Percentiles rank a stretch among this genome's conserved stretches.
These are phyloP conservation scores for Starmerella davenportii DNA, from an alignment of 805 yeast species.

Conservation along the genomic window DNA sequence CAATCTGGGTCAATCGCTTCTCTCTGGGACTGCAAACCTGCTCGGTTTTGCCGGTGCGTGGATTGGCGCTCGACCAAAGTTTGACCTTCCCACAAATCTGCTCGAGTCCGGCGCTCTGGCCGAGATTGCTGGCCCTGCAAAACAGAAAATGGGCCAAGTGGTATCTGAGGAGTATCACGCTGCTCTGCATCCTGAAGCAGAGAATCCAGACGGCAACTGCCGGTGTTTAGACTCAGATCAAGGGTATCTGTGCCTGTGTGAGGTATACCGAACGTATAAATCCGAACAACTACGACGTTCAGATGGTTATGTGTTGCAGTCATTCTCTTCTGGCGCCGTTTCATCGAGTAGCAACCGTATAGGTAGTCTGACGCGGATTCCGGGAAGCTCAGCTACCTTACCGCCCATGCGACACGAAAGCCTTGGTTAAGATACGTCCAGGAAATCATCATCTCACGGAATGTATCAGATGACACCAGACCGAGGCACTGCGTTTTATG, in stretches of 20 bases:
- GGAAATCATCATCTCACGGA: no score
- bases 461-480: no score
- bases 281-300: no score
- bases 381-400: no score
- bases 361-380: no score
- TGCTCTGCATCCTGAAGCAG: background rate
- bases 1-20: slow-evolving; percentile 13
- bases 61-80: slow-evolving; percentile 15
- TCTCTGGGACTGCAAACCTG: slow-evolving; percentile 24
- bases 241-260: background rate
- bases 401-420: no score
- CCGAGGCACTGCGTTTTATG: no score
- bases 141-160: background rate
- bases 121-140: slow-evolving; percentile 2
- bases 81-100: slow-evolving; percentile 9
- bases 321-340: no score
- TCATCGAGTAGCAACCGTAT: no score
- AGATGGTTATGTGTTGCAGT: no score
- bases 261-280: background rate
- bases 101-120: slow-evolving; percentile 1
- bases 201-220: background rate
- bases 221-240: background rate
- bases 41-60: slow-evolving; percentile 29
- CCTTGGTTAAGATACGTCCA: no score
- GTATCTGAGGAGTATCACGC: background rate